Evolutionary conservation across 306 rosid genomes (phyloP), one percentile per base, ranked within the genome.

Genomic region (Alnus glutinosa): DNA sequence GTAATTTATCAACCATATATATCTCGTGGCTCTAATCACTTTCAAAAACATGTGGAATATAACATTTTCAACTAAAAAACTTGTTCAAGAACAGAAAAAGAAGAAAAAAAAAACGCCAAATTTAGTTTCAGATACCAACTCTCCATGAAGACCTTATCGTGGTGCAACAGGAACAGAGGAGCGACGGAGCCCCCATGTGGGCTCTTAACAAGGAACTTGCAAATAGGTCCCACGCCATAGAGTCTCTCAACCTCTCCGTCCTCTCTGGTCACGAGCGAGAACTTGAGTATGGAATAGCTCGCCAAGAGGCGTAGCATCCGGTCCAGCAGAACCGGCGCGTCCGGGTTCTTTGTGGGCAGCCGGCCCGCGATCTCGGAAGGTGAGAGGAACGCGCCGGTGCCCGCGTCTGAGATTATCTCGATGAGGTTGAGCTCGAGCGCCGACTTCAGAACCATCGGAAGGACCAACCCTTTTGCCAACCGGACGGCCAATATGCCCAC

Each of bases 221-320:
- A 71, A 19, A 80, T 49, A 13, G 79, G 73, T 28, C 9, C 58
- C 4, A 73, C 71, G 44, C 86, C 46, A 28, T 85, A 82, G 16
- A 79, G 14, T 67, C 86, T 75, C 81, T 61, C 55, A 2, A 34
- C 55, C 73, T 49, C 16, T 2, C 66, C 71, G 49, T 59, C 61
- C 15, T 44, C 50, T 7, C 58, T 79, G 28, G 49, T 64, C 28
- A 5, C 71, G 36, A 67, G 30, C 5, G 71, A 75, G 82, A 84
- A 82, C 28, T 52, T 59, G 30, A 85, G 75, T 13, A 81, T 50
- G 48, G 78, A 81, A 28, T 78, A 57, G 78, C 76, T 81, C 2
- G 79, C 79, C 71, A 79, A 64, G 14, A 85, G 81, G 14, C 88
- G 12, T 5, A 85, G 82, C 71, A 85, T 55, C 30, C 86, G 68